Evolutionary conservation across 2,329 filamentous ascomycete species (phyloP).

Genomic region (Gnomoniopsis sp.): DNA sequence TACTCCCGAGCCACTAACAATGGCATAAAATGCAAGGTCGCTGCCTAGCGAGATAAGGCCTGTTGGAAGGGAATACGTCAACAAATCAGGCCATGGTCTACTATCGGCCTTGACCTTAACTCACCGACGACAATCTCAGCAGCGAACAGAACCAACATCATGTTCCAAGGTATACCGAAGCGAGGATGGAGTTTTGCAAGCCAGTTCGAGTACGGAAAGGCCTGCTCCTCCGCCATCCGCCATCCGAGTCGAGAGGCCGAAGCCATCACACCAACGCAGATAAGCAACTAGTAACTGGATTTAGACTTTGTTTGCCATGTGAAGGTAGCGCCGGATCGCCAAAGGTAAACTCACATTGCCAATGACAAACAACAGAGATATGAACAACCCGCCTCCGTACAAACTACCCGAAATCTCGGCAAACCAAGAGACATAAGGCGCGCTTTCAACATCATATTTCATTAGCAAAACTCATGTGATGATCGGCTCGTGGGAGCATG

Average conservation of each 20-base stretch:
- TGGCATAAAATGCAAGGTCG: conserved; percentile 1
- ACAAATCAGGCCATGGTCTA: not conserved
- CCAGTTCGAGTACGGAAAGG: conserved; percentile 1
- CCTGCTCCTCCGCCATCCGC: not conserved
- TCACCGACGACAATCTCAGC: not conserved
- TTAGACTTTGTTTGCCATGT: not conserved
- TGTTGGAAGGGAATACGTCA: not conserved
- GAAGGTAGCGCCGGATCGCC: too few species aligned
- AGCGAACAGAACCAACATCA: not conserved
- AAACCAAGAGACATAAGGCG: not conserved
- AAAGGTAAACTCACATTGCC: not conserved
- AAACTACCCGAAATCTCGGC: not conserved
- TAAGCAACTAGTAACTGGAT: not conserved
- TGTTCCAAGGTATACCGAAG: not conserved
- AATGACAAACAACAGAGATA: not conserved
- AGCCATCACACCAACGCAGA: conserved; percentile 1
- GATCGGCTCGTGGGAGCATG: not conserved
- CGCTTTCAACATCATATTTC: not conserved
- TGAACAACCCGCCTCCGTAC: not conserved
- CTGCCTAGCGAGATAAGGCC: not conserved
- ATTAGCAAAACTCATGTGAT: not conserved
- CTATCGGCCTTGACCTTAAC: not conserved
- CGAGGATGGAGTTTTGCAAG: not conserved
- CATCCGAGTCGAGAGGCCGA: not conserved
- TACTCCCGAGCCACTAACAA: not conserved